Conservation (phyloP, 345 rosid species). For the Camelina hispida region DNA sequence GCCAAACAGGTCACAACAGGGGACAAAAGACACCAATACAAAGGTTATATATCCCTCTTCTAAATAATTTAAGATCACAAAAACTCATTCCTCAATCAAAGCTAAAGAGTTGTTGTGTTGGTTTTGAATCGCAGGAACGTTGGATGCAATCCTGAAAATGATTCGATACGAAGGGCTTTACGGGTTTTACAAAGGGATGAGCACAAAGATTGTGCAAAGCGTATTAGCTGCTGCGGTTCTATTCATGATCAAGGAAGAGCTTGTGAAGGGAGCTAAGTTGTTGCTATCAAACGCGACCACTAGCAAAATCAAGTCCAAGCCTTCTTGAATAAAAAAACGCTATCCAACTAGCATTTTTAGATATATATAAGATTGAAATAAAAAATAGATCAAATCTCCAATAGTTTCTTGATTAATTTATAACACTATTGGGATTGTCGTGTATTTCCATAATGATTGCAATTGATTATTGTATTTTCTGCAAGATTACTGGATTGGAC, state of each 20-base stretch:
- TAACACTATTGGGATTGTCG: conserved; percentile 5
- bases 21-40: conserved; percentile 79
- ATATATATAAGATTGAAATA: conserved; percentile 33
- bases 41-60: conserved; percentile 50
- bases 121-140: conserved; percentile 56
- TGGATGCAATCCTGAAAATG: conserved; percentile 90
- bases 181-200: conserved; percentile 97
- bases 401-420: conserved; percentile 21
- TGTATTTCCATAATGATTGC: conserved; percentile 8
- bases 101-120: conserved; percentile 11
- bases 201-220: conserved; percentile 87
- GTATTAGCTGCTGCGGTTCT: conserved; percentile 90
- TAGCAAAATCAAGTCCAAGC: conserved; percentile 44
- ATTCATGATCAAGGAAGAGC: conserved; percentile 95
- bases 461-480: conserved; percentile 34
- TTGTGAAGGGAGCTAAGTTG: conserved; percentile 66
- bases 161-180: conserved; percentile 76
- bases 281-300: conserved; percentile 53
- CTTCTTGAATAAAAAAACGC: conserved; percentile 25
- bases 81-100: background rate
- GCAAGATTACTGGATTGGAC: conserved; percentile 6
- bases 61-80: background rate
- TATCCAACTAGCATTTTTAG: conserved; percentile 22
- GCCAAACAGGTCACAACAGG: conserved; percentile 75
- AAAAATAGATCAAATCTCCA: conserved; percentile 14